Evolutionary conservation across 441 rosid genomes (phyloP), one percentile per base, ranked within the genome.

Genomic region (Populus hybrid): DNA sequence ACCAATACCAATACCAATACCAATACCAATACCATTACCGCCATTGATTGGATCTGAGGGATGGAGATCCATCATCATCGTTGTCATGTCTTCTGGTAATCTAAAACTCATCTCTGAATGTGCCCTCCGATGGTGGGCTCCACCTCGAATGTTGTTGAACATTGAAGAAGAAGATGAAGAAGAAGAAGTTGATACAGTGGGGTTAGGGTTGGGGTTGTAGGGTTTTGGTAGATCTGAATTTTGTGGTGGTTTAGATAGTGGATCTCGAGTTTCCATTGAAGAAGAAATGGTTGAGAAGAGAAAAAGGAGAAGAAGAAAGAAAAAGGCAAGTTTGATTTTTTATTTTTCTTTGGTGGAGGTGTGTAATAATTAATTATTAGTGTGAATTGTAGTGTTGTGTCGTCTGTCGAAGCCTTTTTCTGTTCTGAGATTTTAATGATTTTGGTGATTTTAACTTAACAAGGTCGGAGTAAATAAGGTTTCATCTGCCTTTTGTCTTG

Each of bases 111-210:
- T 77, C 74, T 89, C 95, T 20, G 95, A 91, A 50, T 84, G 93
- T 75, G 92, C 89, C 83, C 95, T 84, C 46, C 95, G 83, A 80
- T 87, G 97, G 83, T 84, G 85, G 69, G 85, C 70, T 28, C 50
- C 80, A 35, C 67, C 30, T 9, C 77, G 77, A 67, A 16, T 20
- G 63, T 20, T 40, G 35, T 9, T 34, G 21, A 73, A 30, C 67
- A 50, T 74, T 30, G 64, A 67, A 16, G 81, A 30, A n/a, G 71
- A 65, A 28, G 30, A 12, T 6, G 76, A 20, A 64, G 50, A 5
- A 63, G 70, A 35, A 69, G 66, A 24, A 3, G 79, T 16, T 0
- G 42, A 38, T 38, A 10, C 10, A 38, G 63, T 7, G 23, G 23
- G n/a, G 23, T 57, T 57, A 7, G 36, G 57, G 6, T 23, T 57